Evolutionary conservation across 1,139 yeast species (phyloP).

Genomic region (Magnusiomyces tetraspermus): DNA sequence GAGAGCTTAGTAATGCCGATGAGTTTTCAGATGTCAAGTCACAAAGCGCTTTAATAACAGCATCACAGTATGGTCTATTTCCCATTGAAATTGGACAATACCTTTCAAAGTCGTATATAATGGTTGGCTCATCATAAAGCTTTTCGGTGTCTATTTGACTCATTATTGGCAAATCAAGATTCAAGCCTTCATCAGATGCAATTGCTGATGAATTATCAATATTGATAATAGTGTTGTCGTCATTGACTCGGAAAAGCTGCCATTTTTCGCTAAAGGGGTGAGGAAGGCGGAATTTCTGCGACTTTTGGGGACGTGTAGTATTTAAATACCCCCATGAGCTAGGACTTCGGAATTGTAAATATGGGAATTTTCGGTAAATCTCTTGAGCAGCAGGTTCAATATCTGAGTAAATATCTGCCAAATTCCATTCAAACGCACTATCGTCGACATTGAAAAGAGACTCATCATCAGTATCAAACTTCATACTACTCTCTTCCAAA

Average conservation of each 20-base stretch:
- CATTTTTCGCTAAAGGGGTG: conserved; percentile 28
- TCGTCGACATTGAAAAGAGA: conserved; percentile 16
- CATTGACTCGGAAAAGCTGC: conserved; percentile 31
- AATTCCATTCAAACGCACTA: conserved; percentile 28
- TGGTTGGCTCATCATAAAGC: not conserved
- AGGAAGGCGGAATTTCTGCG: conserved; percentile 21
- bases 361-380: conserved; percentile 24
- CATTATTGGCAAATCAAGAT: not conserved
- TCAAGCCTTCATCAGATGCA: conserved; percentile 4
- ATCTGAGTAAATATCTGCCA: conserved; percentile 29
- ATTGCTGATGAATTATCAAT: conserved; percentile 15
- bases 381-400: conserved; percentile 31
- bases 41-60: conserved; percentile 9
- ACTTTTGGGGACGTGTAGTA: conserved; percentile 21
- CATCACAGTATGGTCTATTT: conserved; percentile 8
- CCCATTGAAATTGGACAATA: conserved; percentile 9
- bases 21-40: conserved; percentile 10
- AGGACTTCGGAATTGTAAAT: conserved; percentile 19
- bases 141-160: conserved; percentile 1
- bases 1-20: not conserved
- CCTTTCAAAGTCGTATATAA: conserved; percentile 8
- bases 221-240: conserved; percentile 25
- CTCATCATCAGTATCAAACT: conserved; percentile 2
- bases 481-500: not conserved
- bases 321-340: conserved; percentile 16